These are phyloP conservation scores for Xylaria digitata DNA, from an alignment of 2,329 filamentous ascomycete species.

Conservation along the genomic window DNA sequence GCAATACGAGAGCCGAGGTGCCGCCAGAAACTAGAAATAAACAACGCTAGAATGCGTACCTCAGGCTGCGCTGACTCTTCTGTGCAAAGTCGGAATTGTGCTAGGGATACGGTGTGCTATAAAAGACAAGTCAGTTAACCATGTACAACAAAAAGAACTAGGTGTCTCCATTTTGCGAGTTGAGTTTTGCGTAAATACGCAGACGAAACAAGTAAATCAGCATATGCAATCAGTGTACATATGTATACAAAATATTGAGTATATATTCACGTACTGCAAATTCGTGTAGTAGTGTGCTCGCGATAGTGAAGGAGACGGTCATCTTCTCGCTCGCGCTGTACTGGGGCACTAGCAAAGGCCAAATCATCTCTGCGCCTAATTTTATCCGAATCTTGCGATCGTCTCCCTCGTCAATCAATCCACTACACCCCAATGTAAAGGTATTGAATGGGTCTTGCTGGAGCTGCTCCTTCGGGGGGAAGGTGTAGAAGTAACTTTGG, in stretches of 20 bases:
- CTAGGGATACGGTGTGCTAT: conserved; percentile 39
- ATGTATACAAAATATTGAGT: no score
- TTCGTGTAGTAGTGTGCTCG: conserved; percentile 46
- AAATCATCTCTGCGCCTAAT: conserved; percentile 44
- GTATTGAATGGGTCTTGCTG: not conserved
- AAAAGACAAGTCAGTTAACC: conserved; percentile 18
- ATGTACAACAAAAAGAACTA: not conserved
- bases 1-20: not conserved
- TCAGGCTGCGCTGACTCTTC: not conserved
- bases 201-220: not conserved
- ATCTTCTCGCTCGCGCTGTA: conserved; percentile 47
- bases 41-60: not conserved
- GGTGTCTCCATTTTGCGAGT: not conserved
- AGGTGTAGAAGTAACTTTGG: no score
- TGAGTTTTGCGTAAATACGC: not conserved
- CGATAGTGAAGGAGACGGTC: conserved; percentile 39
- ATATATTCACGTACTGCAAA: conserved; percentile 41
- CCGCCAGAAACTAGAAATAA: not conserved
- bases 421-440: not conserved
- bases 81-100: conserved; percentile 24
- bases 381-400: not conserved
- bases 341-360: conserved; percentile 44
- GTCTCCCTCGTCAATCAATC: not conserved
- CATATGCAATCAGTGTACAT: no score
- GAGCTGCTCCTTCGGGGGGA: not conserved